Percentiles rank a stretch among this genome's conserved stretches.
Conservation (phyloP, 139 green algal genomes). For the Closterium sp. region DNA sequence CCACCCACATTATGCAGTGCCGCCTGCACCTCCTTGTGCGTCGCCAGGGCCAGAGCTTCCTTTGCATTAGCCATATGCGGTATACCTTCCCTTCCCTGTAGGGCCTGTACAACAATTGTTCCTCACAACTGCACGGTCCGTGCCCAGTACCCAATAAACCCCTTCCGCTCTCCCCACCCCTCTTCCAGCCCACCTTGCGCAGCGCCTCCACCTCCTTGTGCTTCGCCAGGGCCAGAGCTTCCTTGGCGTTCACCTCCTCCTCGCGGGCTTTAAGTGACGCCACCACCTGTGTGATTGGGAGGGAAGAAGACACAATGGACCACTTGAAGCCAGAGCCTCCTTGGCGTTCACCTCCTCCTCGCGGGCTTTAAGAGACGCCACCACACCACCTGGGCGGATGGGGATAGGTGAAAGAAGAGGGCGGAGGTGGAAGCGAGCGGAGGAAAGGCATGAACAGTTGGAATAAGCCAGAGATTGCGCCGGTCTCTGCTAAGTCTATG, state of each 20-base stretch:
- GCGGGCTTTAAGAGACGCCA: not conserved
- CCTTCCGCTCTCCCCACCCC: no score
- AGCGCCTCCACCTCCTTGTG: not conserved
- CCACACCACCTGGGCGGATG: not conserved
- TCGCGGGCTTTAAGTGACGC: not conserved
- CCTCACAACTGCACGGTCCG: no score
- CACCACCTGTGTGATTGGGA: not conserved
- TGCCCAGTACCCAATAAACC: no score
- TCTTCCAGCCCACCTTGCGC: not conserved
- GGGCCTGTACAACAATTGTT: no score
- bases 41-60: not conserved
- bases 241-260: slow-evolving; percentile 12
- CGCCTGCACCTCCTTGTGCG: not conserved
- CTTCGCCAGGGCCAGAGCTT: not conserved
- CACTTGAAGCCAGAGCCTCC: no score
- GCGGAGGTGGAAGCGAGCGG: no score
- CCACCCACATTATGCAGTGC: not conserved
- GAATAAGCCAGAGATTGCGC: no score
- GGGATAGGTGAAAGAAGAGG: no score
- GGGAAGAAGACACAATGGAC: no score
- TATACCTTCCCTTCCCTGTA: no score
- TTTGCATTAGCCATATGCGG: not conserved
- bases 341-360: slow-evolving; percentile 13
- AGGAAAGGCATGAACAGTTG: no score
- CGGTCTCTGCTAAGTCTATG: no score